phyloP scores from a whole-genome alignment of 140 eudicot species.

The Senecio squalidus region DNA sequence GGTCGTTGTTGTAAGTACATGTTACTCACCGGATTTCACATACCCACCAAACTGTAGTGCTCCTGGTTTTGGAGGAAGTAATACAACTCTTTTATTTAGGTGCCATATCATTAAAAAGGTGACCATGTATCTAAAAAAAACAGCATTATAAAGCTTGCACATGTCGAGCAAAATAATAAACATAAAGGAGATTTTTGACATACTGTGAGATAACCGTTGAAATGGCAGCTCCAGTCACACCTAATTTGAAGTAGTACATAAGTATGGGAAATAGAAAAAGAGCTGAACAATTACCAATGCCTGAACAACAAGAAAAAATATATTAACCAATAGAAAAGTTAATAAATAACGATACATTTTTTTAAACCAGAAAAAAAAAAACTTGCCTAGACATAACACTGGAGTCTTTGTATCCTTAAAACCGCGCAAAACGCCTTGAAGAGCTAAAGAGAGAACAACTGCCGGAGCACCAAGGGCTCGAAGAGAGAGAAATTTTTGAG shows the following conservation, averaged over 20 bases:
- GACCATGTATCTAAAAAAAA: constrained; percentile 59
- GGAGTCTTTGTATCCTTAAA: constrained; percentile 96
- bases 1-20: constrained; percentile 16
- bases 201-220: constrained; percentile 90
- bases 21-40: constrained; percentile 73
- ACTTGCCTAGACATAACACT: constrained; percentile 66
- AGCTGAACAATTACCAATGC: constrained; percentile 71
- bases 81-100: constrained; percentile 60
- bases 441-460: constrained; percentile 83
- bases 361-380: neutral
- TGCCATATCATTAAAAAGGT: constrained; percentile 73
- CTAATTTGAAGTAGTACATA: constrained; percentile 64
- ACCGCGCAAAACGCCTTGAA: constrained; percentile 93
- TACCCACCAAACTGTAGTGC: constrained; percentile 77
- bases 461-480: constrained; percentile 99
- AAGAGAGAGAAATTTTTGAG: constrained; percentile 62
- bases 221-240: constrained; percentile 92
- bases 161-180: neutral
- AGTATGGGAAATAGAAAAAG: constrained; percentile 65
- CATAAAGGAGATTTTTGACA: constrained; percentile 8
- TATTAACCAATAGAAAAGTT: neutral
- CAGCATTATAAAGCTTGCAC: neutral
- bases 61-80: constrained; percentile 72
- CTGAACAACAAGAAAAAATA: constrained; percentile 36
- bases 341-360: no score